Base-by-base conservation (phyloP, 352 stramenopile genomes). In the Phytophthora melonis region DNA sequence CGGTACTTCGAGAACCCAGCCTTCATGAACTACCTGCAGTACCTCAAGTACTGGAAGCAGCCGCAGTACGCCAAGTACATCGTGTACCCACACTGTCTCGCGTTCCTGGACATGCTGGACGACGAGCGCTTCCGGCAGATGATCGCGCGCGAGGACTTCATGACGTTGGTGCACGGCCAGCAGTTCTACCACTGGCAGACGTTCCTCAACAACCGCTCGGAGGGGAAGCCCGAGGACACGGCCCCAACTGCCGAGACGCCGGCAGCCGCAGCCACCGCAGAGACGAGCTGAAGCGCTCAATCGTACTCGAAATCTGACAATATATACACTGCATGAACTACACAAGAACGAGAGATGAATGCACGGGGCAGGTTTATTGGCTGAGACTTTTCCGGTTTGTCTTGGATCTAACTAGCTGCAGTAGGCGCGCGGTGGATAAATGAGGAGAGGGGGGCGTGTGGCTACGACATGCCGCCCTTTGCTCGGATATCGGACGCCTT, bases 1-100 rank as follows among this genome's bases (percentile, higher is more conserved):
- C 80, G 88, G 43, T 97, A 97, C 83, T 96, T 98, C 58, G 92
- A 98, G 54, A 94, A 98, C 70, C 82, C 82, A 1, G 82, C 86
- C 45, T 98, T 98, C 77, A 79, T 98, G 65, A 91, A 93, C 71
- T 98, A 97, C 79, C 75, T 98, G 54, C 72, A 94, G 64, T 98
- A 98, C 75, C 84, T 98, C 67, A 92, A 95, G 76, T 98, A 98
- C 82, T 98, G 92, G 91, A 96, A 97, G 70, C 75, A 95, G 75
- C 93, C 93, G 49, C 87, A 98, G 66, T 98, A 98, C 65, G 90
- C 90, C 63, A 92, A 95, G 74, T 98, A 97, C 75, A 90, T 98
- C 36, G 86, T 96, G 81, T 93, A 88, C 65, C 92, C 92, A 5
- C 90, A 98, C 55, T 89, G 87, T 3, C 70, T 98, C 27, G 92